phyloP scores from a whole-genome alignment of 139 green algal genomes.

The Picocystis salinarum region DNA sequence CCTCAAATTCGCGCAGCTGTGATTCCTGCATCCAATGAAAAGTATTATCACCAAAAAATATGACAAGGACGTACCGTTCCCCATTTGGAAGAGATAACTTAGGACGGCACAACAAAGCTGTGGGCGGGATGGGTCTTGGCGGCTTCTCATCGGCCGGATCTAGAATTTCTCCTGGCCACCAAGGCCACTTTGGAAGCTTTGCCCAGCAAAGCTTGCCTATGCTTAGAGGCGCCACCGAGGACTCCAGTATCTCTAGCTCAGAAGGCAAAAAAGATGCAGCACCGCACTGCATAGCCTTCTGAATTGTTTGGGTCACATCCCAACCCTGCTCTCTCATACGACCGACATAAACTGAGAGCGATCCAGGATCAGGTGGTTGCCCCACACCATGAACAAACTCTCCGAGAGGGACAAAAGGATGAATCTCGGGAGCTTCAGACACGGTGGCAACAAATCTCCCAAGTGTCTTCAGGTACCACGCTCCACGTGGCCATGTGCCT shows the following conservation, averaged over 20 bases:
- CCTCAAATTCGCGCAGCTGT: conserved; percentile 19
- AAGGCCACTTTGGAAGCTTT: background rate
- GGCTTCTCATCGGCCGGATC: no score
- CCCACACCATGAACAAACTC: conserved; percentile 23
- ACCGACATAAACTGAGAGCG: conserved; percentile 36
- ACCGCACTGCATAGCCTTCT: conserved; percentile 22
- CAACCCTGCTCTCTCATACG: conserved; percentile 57
- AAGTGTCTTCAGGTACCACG: conserved; percentile 23
- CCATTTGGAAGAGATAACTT: no score
- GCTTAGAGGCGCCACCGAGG: background rate
- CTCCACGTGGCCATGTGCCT: conserved; percentile 15
- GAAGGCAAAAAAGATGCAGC: no score
- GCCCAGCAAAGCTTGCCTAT: background rate
- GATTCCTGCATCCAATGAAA: conserved; percentile 13
- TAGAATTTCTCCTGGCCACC: conserved; percentile 40
- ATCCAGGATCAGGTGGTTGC: conserved; percentile 3
- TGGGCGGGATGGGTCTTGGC: no score
- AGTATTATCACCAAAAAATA: conserved; percentile 13
- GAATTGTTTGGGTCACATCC: conserved; percentile 28
- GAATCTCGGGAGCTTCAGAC: conserved; percentile 33
- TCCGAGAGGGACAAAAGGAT: conserved; percentile 31
- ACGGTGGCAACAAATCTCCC: conserved; percentile 16
- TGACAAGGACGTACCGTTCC: conserved; percentile 15
- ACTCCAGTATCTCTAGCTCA: no score
- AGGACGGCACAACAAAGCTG: no score